A percentile compares a stretch with the other conserved stretches of the same genome.
Evolutionary conservation across 345 rosid species (phyloP).

Genomic region (Jatropha curcas): DNA sequence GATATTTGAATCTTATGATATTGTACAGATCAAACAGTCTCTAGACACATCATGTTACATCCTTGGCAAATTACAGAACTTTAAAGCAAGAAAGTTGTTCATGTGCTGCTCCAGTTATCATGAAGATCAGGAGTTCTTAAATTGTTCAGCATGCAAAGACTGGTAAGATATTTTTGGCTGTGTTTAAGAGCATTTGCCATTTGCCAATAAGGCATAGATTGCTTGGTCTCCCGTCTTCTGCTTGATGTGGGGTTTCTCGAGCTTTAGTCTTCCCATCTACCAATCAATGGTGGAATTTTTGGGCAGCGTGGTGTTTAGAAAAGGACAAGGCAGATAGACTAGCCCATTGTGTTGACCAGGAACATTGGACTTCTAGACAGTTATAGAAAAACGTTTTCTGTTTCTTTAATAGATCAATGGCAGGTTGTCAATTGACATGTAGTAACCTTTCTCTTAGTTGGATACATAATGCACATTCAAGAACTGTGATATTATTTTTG

Average conservation of each 20-base stretch:
- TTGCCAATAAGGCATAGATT: too few relatives aligned
- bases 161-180: constrained; percentile 44
- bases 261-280: too few relatives aligned
- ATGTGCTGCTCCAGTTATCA: constrained; percentile 41
- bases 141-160: constrained; percentile 56
- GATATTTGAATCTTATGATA: constrained; percentile 11
- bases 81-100: constrained; percentile 27
- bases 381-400: too few relatives aligned
- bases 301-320: too few relatives aligned
- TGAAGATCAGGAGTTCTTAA: constrained; percentile 33
- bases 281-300: too few relatives aligned
- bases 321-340: too few relatives aligned
- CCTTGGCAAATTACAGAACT: constrained; percentile 40
- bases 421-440: neutral
- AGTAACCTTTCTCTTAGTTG: neutral
- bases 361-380: too few relatives aligned
- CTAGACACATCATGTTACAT: constrained; percentile 48
- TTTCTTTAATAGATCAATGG: neutral
- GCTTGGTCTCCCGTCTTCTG: too few relatives aligned
- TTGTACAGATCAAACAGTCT: constrained; percentile 51
- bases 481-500: too few relatives aligned
- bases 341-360: too few relatives aligned
- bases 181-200: neutral
- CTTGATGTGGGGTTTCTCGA: too few relatives aligned
- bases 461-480: neutral